Conservation (phyloP, 1,284 basidiomycete species). For the Puccinia brachypodii region DNA sequence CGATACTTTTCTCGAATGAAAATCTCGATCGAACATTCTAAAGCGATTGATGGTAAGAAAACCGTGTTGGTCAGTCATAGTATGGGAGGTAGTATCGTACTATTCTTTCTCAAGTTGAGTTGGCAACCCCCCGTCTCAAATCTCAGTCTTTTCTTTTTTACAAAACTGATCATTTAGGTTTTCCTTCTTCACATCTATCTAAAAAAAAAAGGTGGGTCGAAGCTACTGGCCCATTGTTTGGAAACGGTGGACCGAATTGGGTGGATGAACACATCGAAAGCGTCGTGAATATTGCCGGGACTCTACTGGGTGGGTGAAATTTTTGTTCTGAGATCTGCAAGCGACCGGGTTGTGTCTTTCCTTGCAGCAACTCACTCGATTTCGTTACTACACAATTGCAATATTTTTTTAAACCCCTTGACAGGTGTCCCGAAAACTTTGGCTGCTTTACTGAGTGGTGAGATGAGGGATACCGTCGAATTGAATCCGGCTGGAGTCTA, state of each 20-base stretch:
- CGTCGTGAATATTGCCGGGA: conserved; percentile 75
- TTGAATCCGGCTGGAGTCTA: conserved; percentile 76
- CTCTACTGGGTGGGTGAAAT: conserved; percentile 64
- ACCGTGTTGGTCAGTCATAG: conserved; percentile 80
- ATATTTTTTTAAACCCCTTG: neutral
- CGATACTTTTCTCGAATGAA: conserved; percentile 89
- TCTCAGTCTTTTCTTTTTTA: neutral
- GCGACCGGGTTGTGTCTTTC: neutral
- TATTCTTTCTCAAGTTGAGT: conserved; percentile 16
- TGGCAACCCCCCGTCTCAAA: neutral
- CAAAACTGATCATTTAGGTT: conserved; percentile 26
- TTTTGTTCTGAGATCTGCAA: conserved; percentile 30
- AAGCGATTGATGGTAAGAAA: conserved; percentile 71
- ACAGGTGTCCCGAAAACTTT: conserved; percentile 76
- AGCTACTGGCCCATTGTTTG: conserved; percentile 68
- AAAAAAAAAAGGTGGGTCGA: conserved; percentile 81
- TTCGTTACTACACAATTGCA: neutral
- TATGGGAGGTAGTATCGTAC: conserved; percentile 56
- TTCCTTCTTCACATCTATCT: conserved; percentile 51
- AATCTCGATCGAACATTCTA: conserved; percentile 77
- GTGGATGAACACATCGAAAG: conserved; percentile 69
- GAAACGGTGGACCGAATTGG: conserved; percentile 84
- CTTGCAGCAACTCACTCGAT: neutral
- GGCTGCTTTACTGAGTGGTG: conserved; percentile 88
- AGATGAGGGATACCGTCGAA: conserved; percentile 77